These are phyloP conservation scores for Monosporascus sp. DNA, from an alignment of 2,329 filamentous ascomycete genomes.

Conservation along the genomic window DNA sequence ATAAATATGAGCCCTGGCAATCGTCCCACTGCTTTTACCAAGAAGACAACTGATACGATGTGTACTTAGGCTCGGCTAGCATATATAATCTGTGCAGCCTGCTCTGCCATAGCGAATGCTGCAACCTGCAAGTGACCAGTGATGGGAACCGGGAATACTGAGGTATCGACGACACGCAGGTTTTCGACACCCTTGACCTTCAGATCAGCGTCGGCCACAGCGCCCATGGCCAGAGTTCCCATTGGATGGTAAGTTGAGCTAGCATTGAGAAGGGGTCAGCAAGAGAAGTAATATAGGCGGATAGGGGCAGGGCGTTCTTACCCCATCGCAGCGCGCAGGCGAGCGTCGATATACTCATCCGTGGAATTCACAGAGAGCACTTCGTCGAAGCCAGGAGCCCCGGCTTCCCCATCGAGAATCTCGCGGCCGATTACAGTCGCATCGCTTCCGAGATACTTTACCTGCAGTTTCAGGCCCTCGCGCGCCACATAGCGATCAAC, in stretches of 20 bases:
- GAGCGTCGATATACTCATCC: slow-evolving; percentile 10
- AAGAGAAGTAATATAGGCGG: neutral
- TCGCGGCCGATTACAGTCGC: slow-evolving; percentile 13
- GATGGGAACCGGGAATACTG: slow-evolving; percentile 26
- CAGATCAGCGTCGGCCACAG: slow-evolving; percentile 28
- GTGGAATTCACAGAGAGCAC: slow-evolving; percentile 5
- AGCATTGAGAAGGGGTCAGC: neutral
- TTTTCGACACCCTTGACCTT: slow-evolving; percentile 30
- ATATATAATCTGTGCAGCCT: slow-evolving; percentile 48
- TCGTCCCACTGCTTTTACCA: no score
- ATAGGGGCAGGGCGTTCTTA: neutral
- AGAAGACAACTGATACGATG: no score
- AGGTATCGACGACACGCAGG: slow-evolving; percentile 34
- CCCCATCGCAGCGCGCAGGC: slow-evolving; percentile 6
- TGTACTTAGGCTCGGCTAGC: no score
- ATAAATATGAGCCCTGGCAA: no score
- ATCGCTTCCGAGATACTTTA: slow-evolving; percentile 14
- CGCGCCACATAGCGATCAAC: slow-evolving; percentile 26
- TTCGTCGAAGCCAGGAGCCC: slow-evolving; percentile 11
- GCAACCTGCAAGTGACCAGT: slow-evolving; percentile 45
- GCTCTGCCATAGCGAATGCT: slow-evolving; percentile 51
- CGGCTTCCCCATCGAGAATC: slow-evolving; percentile 23
- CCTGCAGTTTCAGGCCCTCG: slow-evolving; percentile 19
- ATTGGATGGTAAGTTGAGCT: slow-evolving; percentile 24
- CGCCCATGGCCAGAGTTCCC: slow-evolving; percentile 28